Conservation (phyloP, 306 rosid genomes). For the Acacia acuminata region DNA sequence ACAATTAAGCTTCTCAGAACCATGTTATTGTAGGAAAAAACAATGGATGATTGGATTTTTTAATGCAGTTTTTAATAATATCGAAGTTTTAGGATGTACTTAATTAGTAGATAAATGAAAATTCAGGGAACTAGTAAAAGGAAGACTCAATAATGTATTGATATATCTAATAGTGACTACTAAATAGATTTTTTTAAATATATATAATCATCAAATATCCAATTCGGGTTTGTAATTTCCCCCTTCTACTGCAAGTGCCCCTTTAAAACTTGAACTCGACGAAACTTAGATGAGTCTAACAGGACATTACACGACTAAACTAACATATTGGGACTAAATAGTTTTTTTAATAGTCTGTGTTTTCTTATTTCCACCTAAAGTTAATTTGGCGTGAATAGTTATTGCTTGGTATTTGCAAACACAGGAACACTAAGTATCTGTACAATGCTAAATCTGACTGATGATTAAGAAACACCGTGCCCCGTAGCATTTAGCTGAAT, state of each 20-base stretch:
- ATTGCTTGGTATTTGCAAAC: not conserved
- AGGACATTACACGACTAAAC: rapidly evolving
- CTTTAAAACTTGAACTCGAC: no score
- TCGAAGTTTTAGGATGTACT: not conserved
- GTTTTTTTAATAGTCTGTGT: not conserved
- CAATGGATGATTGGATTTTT: not conserved
- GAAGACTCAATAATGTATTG: not conserved
- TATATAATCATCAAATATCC: no score
- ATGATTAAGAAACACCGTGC: not conserved
- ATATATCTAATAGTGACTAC: not conserved
- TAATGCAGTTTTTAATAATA: not conserved
- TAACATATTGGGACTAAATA: no score
- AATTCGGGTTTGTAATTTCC: no score
- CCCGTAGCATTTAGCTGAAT: not conserved
- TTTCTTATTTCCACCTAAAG: not conserved
- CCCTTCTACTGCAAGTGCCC: no score
- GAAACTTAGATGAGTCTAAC: no score
- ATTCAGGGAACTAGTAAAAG: not conserved
- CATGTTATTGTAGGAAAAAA: not conserved
- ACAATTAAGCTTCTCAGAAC: not conserved
- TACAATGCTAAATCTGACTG: not conserved
- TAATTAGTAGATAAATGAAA: not conserved
- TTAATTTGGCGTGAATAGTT: not conserved
- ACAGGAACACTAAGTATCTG: not conserved
- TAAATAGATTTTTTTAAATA: no score